Base-by-base conservation (phyloP, 202 grass and related monocot genomes). In the Schoenoplectus triqueter region DNA sequence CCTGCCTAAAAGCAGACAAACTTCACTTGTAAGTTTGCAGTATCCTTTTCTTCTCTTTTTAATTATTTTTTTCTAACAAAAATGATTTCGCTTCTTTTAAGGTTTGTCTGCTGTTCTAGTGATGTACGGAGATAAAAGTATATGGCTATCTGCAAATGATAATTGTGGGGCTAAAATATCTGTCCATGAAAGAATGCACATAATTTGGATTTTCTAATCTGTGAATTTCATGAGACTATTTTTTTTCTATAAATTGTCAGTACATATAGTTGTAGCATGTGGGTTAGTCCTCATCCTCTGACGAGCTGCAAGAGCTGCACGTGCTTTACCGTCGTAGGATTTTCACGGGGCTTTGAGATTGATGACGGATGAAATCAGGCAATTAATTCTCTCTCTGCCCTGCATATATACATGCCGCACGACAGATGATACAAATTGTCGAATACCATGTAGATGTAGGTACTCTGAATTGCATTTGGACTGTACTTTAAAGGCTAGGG, bases 401-500 rank as follows among this genome's bases (percentile, higher is more conserved):
- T 31, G 31, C 31, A 31, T 31, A 31, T 31, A 31, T 31, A 31
- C 31, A 31, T 31, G 31, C 31, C 31, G 31, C 31, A 31, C 31
- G 31, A 31, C 31, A 31, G 31, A 31, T 31, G 31, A 31, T 31
- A 31, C 31, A 31, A 31, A 31, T 31, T 31, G 31, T 31, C 31
- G 31, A 31, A 31, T 31, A 31, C 31, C 31, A 31, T 31, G 31
- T 31, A 1, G 31, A 31, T 31, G 31, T 31, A 31, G 31, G 72
- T 76, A 73, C 70, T 50, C 50, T 74, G 42, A 46, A 49, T 51
- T 74, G 70, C 70, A 74, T 44, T 48, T 74, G 42, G 64, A 47
- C 50, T 74, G 69, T 73, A 13, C 42, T 73, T 15, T 2, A 74
- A 44, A 47, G 17, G 41, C 69, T 6, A n/a, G 69, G 14, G 10